Evolutionary conservation across 768 basidiomycete genomes (phyloP).

Genomic region (Russula sp.): DNA sequence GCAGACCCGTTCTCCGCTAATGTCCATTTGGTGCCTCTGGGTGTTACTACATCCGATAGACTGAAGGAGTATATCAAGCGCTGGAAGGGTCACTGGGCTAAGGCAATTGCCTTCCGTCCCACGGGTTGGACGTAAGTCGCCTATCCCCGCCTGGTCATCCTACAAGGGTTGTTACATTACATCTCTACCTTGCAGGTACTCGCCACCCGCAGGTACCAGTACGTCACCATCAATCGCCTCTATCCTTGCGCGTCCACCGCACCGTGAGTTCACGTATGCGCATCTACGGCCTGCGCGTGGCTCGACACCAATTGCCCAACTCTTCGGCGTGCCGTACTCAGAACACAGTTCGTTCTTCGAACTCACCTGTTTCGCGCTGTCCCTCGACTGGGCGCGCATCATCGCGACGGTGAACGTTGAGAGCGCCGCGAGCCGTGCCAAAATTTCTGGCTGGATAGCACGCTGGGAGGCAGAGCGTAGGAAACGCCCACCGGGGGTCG

Average conservation of each 20-base stretch:
- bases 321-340: constrained; percentile 87
- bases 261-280: constrained; percentile 60
- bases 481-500: constrained; percentile 37
- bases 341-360: constrained; percentile 97
- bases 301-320: constrained; percentile 59
- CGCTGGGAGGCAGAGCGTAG: constrained; percentile 84
- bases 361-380: constrained; percentile 90
- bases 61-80: constrained; percentile 71
- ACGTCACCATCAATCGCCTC: constrained; percentile 56
- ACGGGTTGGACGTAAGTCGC: constrained; percentile 92
- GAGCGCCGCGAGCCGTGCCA: constrained; percentile 61
- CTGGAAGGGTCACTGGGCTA: constrained; percentile 64
- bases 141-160: background rate
- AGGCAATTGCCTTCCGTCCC: constrained; percentile 78
- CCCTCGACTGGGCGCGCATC: constrained; percentile 78
- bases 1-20: constrained; percentile 66
- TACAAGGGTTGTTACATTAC: background rate
- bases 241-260: constrained; percentile 63
- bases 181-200: constrained; percentile 41
- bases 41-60: constrained; percentile 66
- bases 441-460: constrained; percentile 86
- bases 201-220: constrained; percentile 58
- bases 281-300: constrained; percentile 65
- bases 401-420: constrained; percentile 94
- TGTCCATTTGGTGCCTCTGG: constrained; percentile 83